Base-by-base conservation (phyloP, 305 asterid species). In the Fraxinus floribunda region DNA sequence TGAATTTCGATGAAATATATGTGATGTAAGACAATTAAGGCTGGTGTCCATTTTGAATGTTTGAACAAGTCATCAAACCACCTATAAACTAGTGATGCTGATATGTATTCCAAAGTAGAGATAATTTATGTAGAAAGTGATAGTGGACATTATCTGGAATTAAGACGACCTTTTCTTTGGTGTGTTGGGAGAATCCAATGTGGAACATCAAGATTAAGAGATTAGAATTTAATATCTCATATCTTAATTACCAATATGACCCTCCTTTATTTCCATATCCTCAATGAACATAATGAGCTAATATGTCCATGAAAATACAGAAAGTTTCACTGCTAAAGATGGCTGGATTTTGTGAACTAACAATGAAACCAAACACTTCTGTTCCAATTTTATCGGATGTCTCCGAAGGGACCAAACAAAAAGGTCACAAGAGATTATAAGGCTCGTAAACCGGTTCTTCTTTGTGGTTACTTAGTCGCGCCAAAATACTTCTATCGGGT, bases 81-180 rank as follows among this genome's bases (percentile, higher is more conserved):
- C 20, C 46, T 5, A 22, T 8, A 35, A 66, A 78, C 10, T 15
- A 77, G 81, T 87, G 87, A 87, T 81, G 86, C 85, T 88, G 90
- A 88, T 86, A 39, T 84, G 86, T 62, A 81, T 35, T 75, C 87
- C 87, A 85, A 83, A 79, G 41, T 38, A 38, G 57, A 64, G 11
- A 9, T 29, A 70, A 26, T 78, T 49, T 75, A 55, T 68, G 72
- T 49, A 15, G 39, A 26, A 60, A 29, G 55, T 36, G 81, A 10
- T 68, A 82, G 81, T 84, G 89, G 84, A 57, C 38, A 79, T 38
- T 68, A 75, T 9, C 36, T 86, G 32, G 16, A 41, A 24, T 34
- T 15, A 57, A 22, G 60, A 79, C 44, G 68, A 62, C 16, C 73
- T 29, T 26, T 83, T 74, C 38, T 76, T 57, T 2, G 30, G 75